phyloP scores from a whole-genome alignment of 2,329 filamentous ascomycete species.

The Dissoconium aciculare region DNA sequence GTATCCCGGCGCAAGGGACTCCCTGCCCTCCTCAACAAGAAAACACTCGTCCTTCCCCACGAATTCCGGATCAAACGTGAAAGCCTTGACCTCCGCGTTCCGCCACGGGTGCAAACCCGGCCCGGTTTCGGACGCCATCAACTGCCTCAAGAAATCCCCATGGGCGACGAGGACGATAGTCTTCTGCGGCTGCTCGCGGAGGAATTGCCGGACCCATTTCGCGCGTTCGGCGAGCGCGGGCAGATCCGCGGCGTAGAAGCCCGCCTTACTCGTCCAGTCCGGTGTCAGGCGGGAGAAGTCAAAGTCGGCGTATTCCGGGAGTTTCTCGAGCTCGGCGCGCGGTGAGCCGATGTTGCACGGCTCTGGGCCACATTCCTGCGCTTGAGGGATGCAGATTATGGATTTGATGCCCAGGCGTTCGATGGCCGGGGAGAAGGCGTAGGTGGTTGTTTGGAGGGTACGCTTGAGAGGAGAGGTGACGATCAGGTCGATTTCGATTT shows the following conservation, averaged over 20 bases:
- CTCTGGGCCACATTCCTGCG: constrained; percentile 22
- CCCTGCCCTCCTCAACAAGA: constrained; percentile 13
- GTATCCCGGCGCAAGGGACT: constrained; percentile 21
- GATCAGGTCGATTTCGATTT: constrained; percentile 17
- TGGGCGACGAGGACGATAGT: constrained; percentile 23
- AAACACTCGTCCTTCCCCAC: constrained; percentile 18
- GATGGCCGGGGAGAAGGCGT: constrained; percentile 18
- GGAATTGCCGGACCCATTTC: constrained; percentile 18
- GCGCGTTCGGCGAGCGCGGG: constrained; percentile 14
- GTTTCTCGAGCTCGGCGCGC: constrained; percentile 11
- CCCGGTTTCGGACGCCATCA: constrained; percentile 14
- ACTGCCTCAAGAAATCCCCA: constrained; percentile 20
- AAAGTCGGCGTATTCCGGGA: constrained; percentile 18
- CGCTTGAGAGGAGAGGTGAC: constrained; percentile 20
- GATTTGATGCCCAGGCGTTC: constrained; percentile 17
- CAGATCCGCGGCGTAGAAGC: constrained; percentile 16
- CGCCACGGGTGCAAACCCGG: constrained; percentile 18
- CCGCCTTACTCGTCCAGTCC: constrained; percentile 21
- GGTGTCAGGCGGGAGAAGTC: constrained; percentile 16
- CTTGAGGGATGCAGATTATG: constrained; percentile 19
- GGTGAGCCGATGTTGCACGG: constrained; percentile 21
- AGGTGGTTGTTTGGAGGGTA: constrained; percentile 21
- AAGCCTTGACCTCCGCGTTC: constrained; percentile 20
- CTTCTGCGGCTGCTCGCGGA: constrained; percentile 20
- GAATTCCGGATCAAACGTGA: constrained; percentile 15